Conservation (phyloP, 2,329 filamentous ascomycete genomes). For the Tolypocladium nubicola region DNA sequence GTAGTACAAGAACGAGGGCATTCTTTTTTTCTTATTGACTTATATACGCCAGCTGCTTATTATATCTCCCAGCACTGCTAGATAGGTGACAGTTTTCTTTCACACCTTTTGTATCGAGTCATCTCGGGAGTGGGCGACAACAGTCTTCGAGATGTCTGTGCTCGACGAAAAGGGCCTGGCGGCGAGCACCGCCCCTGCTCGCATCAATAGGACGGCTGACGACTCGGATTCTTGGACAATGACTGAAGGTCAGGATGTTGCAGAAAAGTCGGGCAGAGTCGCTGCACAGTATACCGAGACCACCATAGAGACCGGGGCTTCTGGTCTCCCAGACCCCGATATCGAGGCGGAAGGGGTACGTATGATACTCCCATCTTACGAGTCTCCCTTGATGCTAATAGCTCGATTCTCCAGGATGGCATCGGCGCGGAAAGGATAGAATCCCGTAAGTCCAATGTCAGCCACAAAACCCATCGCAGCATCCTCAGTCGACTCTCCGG, state of each 20-base stretch:
- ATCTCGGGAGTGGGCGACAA: too few species aligned
- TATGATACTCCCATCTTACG: too few species aligned
- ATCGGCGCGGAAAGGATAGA: conserved; percentile 9
- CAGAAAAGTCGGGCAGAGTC: not conserved
- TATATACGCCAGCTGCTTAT: too few species aligned
- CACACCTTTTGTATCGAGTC: too few species aligned
- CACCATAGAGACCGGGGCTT: not conserved
- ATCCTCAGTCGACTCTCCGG: conserved; percentile 7
- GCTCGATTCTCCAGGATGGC: conserved; percentile 2
- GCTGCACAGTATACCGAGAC: not conserved
- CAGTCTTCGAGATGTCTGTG: not conserved
- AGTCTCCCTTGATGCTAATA: not conserved
- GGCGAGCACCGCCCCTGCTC: not conserved
- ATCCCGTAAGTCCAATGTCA: conserved; percentile 8
- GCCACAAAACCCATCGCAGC: conserved; percentile 12
- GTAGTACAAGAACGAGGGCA: too few species aligned
- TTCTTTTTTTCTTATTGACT: too few species aligned
- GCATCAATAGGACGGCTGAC: not conserved
- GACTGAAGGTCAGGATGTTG: not conserved
- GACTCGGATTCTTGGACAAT: not conserved
- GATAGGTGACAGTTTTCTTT: too few species aligned
- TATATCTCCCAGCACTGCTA: too few species aligned
- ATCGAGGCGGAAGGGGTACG: not conserved
- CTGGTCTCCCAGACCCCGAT: not conserved
- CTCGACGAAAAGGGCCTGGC: not conserved